phyloP scores from a whole-genome alignment of 1,284 basidiomycete genomes.

The Cystobasidiaceae sp. region DNA sequence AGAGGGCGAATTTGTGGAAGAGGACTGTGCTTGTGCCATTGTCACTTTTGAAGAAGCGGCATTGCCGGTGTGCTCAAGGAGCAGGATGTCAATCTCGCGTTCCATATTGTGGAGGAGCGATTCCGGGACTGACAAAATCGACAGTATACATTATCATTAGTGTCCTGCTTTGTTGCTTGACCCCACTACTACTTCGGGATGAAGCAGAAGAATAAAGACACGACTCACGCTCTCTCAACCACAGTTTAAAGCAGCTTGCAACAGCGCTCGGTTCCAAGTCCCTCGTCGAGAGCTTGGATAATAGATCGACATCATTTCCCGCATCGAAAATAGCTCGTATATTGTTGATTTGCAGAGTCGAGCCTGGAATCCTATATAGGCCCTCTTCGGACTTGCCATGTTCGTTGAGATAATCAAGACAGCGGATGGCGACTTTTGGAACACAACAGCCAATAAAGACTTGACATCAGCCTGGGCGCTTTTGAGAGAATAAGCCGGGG shows the following conservation, averaged over 20 bases:
- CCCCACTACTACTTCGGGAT: not conserved
- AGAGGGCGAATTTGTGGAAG: slow-evolving; percentile 8
- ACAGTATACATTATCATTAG: too few relatives aligned
- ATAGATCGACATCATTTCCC: slow-evolving; percentile 50
- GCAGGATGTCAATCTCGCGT: slow-evolving; percentile 32
- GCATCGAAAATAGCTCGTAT: slow-evolving; percentile 76
- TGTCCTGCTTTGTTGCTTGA: too few relatives aligned
- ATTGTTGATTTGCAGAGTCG: slow-evolving; percentile 66
- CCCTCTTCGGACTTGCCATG: slow-evolving; percentile 81
- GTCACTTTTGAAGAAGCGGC: slow-evolving; percentile 34
- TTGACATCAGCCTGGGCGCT: not conserved
- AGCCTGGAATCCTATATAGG: slow-evolving; percentile 61
- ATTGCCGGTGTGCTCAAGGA: slow-evolving; percentile 34
- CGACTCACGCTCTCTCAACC: slow-evolving; percentile 51
- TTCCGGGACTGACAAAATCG: slow-evolving; percentile 36
- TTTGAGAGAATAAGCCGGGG: not conserved
- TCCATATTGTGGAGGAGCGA: slow-evolving; percentile 35
- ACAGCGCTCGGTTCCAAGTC: slow-evolving; percentile 53
- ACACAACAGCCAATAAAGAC: not conserved
- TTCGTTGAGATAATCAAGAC: slow-evolving; percentile 67
- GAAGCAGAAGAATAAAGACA: not conserved
- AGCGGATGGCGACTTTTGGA: slow-evolving; percentile 68
- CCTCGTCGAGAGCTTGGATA: slow-evolving; percentile 33
- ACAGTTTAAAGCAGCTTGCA: slow-evolving; percentile 60
- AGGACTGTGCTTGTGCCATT: slow-evolving; percentile 25